Evolutionary conservation across 805 yeast genomes (phyloP).

Genomic region (Cyberlindnera galapagoensis): DNA sequence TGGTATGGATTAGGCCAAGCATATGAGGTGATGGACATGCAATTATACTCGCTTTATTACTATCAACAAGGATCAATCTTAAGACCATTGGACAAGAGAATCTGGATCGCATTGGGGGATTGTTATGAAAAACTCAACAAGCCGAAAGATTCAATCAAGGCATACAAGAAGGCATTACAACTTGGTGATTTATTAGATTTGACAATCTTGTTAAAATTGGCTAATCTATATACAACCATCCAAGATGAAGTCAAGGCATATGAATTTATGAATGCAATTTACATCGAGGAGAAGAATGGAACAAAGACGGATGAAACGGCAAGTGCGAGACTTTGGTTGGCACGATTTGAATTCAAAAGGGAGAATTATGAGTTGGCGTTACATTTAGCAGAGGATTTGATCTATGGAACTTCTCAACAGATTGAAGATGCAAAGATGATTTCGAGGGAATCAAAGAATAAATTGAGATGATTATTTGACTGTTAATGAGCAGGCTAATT

Average conservation of each 20-base stretch:
- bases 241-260: conserved; percentile 31
- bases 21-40: conserved; percentile 94
- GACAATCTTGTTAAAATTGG: conserved; percentile 57
- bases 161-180: conserved; percentile 71
- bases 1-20: conserved; percentile 99
- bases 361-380: conserved; percentile 64
- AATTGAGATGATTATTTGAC: conserved; percentile 29
- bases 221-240: conserved; percentile 53
- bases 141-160: conserved; percentile 65
- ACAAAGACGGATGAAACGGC: conserved; percentile 60
- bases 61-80: conserved; percentile 86
- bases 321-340: conserved; percentile 83
- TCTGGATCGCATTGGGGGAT: conserved; percentile 94
- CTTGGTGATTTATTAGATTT: conserved; percentile 52
- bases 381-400: conserved; percentile 63
- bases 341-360: conserved; percentile 52
- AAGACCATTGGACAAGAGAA: conserved; percentile 83
- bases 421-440: conserved; percentile 85
- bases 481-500: background rate
- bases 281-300: conserved; percentile 52
- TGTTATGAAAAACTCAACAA: conserved; percentile 79
- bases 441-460: conserved; percentile 67
- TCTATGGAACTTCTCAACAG: conserved; percentile 72
- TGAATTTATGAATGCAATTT: conserved; percentile 41
- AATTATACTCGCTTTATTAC: conserved; percentile 82